phyloP scores from a whole-genome alignment of 371 early-diverging fungal genomes.

The Nematocida ironsii region DNA sequence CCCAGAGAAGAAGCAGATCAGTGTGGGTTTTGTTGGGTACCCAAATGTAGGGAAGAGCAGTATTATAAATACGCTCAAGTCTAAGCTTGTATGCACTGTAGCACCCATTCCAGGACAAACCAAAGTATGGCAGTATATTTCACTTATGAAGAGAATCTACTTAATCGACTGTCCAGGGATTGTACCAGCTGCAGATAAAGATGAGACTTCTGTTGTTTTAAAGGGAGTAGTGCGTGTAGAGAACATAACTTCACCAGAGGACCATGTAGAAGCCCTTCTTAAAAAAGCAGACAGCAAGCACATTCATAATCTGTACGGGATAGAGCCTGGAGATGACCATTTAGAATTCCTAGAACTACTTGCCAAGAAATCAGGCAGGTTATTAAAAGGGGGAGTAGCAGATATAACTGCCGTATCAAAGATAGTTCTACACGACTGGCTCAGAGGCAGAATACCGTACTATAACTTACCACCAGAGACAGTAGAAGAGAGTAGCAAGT shows the following conservation, averaged over 20 bases:
- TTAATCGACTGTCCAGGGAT: constrained; percentile 98
- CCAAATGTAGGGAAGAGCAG: constrained; percentile 76
- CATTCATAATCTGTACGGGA: constrained; percentile 47
- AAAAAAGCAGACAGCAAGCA: constrained; percentile 72
- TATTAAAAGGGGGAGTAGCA: constrained; percentile 91
- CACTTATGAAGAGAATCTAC: constrained; percentile 93
- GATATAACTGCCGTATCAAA: constrained; percentile 85
- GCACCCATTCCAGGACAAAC: constrained; percentile 99
- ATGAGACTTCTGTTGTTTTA: constrained; percentile 72
- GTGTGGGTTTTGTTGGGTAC: constrained; percentile 90
- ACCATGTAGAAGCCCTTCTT: constrained; percentile 81
- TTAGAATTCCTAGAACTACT: constrained; percentile 82
- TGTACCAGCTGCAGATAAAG: constrained; percentile 87
- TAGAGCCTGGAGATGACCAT: constrained; percentile 74
- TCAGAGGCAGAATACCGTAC: constrained; percentile 93
- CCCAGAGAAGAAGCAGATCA: constrained; percentile 77
- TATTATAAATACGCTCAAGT: constrained; percentile 92
- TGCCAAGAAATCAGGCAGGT: constrained; percentile 81
- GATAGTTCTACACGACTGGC: constrained; percentile 96
- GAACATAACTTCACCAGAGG: constrained; percentile 84
- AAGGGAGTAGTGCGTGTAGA: constrained; percentile 95
- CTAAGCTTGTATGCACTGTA: constrained; percentile 91
- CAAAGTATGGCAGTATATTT: constrained; percentile 98
- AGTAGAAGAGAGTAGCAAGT: constrained; percentile 44
- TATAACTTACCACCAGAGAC: constrained; percentile 79